Percentiles rank a stretch among this genome's conserved stretches.
Evolutionary conservation across 176 grass and related monocot species (phyloP).

Genomic region (Calamus simplicifolius): DNA sequence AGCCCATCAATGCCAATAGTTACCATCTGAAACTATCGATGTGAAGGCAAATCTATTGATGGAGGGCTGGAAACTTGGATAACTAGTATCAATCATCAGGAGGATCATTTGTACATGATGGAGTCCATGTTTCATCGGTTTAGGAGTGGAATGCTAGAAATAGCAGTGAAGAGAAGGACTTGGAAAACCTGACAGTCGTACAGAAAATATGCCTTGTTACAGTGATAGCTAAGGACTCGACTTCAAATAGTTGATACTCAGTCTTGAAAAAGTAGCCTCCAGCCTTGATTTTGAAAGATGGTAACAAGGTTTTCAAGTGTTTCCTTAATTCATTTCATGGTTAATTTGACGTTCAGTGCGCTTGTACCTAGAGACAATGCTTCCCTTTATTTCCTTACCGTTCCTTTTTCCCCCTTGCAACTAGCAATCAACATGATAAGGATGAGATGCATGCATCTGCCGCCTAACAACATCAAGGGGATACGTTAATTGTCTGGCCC

Average conservation of each 20-base stretch:
- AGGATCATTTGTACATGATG: too few species aligned
- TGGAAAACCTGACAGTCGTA: too few species aligned
- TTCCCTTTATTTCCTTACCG: slow-evolving; percentile 1
- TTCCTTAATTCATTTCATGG: slow-evolving; percentile 33
- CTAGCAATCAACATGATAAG: not conserved
- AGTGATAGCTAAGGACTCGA: slow-evolving; percentile 20
- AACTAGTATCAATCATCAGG: too few species aligned
- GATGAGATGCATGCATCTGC: slow-evolving; percentile 82
- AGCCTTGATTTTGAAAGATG: slow-evolving; percentile 68
- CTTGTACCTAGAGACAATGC: slow-evolving; percentile 51
- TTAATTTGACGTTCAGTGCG: slow-evolving; percentile 42
- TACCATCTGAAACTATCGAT: too few species aligned
- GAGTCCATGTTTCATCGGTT: too few species aligned
- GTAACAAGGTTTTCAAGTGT: slow-evolving; percentile 62
- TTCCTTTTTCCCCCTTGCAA: not conserved
- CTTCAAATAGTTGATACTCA: slow-evolving; percentile 99
- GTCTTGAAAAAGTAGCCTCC: slow-evolving; percentile 77
- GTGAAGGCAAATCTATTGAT: too few species aligned
- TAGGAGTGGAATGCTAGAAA: too few species aligned
- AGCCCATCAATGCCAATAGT: too few species aligned
- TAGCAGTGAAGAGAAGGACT: too few species aligned
- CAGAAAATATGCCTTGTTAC: not conserved
- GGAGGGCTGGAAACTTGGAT: too few species aligned
- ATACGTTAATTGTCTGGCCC: slow-evolving; percentile 95
- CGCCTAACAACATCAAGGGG: slow-evolving; percentile 93